These are phyloP conservation scores for Trametes maxima DNA, from an alignment of 768 basidiomycete species.

Conservation along the genomic window DNA sequence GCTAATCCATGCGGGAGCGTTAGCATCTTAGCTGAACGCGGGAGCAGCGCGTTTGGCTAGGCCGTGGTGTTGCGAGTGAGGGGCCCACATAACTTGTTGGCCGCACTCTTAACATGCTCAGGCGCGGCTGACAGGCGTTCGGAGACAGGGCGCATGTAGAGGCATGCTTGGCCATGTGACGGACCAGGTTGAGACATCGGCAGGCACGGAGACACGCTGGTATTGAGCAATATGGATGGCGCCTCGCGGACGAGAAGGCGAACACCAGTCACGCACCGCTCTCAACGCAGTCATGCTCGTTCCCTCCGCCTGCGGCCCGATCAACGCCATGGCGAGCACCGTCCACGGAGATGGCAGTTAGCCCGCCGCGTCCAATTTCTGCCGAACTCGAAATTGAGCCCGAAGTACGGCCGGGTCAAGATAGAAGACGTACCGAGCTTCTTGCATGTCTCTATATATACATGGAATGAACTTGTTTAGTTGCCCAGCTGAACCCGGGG, in stretches of 20 bases:
- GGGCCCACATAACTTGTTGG: neutral
- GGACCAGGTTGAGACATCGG: neutral
- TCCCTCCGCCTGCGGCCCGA: constrained; percentile 3
- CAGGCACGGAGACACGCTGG: constrained; percentile 1
- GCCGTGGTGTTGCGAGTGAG: neutral
- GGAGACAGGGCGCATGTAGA: constrained; percentile 8
- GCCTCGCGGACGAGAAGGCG: neutral
- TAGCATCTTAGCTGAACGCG: constrained; percentile 1
- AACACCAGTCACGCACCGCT: constrained; percentile 6
- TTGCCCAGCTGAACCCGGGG: neutral
- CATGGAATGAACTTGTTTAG: neutral
- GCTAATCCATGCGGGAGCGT: neutral
- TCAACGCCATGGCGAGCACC: constrained; percentile 2
- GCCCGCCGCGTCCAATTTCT: constrained; percentile 1
- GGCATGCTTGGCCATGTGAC: constrained; percentile 13
- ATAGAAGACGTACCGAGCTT: neutral
- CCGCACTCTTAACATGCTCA: neutral
- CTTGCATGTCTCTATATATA: neutral
- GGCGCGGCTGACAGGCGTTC: constrained; percentile 2
- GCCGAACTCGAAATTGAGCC: neutral
- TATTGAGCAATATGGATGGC: neutral
- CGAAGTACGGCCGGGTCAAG: neutral
- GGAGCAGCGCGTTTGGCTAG: neutral
- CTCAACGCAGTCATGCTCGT: constrained; percentile 4
- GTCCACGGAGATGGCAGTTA: neutral